phyloP scores from a whole-genome alignment of 345 rosid species.

The Ceriops zippeliana region DNA sequence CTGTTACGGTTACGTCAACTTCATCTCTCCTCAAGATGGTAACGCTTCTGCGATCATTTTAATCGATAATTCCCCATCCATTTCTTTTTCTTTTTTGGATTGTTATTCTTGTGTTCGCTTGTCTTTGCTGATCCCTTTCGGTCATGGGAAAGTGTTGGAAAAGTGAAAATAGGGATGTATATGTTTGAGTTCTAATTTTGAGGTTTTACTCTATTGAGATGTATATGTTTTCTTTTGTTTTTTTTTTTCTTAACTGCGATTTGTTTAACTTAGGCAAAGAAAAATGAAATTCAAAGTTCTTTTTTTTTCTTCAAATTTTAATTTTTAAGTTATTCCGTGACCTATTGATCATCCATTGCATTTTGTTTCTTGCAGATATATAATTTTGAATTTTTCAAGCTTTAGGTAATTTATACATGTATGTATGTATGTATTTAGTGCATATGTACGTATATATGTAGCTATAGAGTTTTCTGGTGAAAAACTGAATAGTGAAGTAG shows the following conservation, averaged over 20 bases:
- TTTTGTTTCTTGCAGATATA: background rate
- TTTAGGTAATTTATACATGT: too few species aligned
- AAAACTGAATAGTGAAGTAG: too few species aligned
- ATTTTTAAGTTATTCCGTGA: background rate
- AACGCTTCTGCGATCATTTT: background rate
- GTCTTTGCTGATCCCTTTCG: background rate
- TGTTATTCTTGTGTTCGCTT: background rate
- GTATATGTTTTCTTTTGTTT: background rate
- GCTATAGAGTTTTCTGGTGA: too few species aligned
- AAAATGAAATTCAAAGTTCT: background rate
- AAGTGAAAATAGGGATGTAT: background rate
- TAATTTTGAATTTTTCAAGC: too few species aligned
- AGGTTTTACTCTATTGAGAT: background rate
- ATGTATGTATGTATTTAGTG: too few species aligned
- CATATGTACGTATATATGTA: too few species aligned
- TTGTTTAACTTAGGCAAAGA: background rate
- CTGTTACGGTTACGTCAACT: conserved; percentile 85
- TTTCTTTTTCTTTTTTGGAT: background rate
- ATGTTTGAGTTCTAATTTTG: background rate
- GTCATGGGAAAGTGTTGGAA: background rate
- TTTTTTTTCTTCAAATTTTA: background rate
- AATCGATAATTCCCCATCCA: background rate
- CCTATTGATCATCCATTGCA: background rate
- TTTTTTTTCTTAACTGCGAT: background rate
- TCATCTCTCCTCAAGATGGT: conserved; percentile 57